Evolutionary conservation across 1,284 basidiomycete genomes (phyloP), one percentile per base, ranked within the genome.

Genomic region (Pseudozyma hubeiensis): DNA sequence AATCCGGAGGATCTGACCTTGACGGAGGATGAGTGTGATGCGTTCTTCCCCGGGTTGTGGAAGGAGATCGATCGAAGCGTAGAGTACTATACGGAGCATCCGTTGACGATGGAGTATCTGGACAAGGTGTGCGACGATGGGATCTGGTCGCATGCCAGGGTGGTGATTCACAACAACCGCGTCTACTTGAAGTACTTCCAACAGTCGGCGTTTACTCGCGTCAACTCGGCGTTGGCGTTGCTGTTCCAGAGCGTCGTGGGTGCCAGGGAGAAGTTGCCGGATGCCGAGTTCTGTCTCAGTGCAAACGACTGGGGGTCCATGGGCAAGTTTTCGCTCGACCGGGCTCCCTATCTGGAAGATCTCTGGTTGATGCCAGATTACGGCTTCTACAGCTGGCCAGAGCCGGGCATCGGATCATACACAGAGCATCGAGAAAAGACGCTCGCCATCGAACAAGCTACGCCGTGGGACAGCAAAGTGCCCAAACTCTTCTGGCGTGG

Each of bases 291-390:
- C 45, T 81, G 80, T 45, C 49, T 84, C 16, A 67, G 64, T 29
- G 64, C 77, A 47, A 70, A 72, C 45, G 82, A 84, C 52, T 84
- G 82, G 82, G 79, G 79, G 2, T 56, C 50, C 2, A 63, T 64
- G 55, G 80, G 80, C 58, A 81, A 82, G 48, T 81, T 82, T 33
- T 73, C 74, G 29, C 63, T 84, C 6, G 78, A 80, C 41, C 57
- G 82, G 1, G 58, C 65, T 1, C 64, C 73, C 3, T 67, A 79
- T 30, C 63, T 78, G 30, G 65, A 75, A 14, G 81, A 82, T 40
- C 58, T 82, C 4, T 84, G 82, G 82, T 55, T 84, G 35, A 84
- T 82, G 81, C 82, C 82, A 0, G 82, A 84, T 52, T 84, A 81
- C 45, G 81, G 76, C 3, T 83, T 72, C 48, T 81, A 66, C 52